Conservation (phyloP, 371 early-diverging fungal genomes). For the Phascolomyces articulosus region DNA sequence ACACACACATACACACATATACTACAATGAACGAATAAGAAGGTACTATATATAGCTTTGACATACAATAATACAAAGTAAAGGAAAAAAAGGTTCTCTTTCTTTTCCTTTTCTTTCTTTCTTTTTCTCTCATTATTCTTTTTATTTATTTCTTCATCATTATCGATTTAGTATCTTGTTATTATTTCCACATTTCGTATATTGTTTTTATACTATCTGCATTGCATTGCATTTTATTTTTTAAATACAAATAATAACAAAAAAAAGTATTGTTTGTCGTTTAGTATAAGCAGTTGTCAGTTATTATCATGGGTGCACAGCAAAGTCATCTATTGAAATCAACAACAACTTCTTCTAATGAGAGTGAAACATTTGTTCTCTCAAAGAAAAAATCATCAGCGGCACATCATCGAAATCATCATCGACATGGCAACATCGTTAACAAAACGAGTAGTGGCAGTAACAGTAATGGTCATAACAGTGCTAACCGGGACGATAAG, state of each 20-base stretch:
- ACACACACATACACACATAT: too few species aligned
- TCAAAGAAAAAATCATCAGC: background rate
- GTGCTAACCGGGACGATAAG: background rate
- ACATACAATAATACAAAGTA: background rate
- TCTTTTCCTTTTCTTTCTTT: background rate
- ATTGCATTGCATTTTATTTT: background rate
- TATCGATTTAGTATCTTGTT: too few species aligned
- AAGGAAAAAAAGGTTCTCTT: background rate
- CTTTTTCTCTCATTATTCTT: background rate
- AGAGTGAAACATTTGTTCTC: background rate
- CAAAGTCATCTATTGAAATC: constrained; percentile 11
- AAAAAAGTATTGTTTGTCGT: background rate
- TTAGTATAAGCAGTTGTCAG: background rate
- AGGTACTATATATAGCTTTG: constrained; percentile 1
- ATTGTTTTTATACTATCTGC: background rate
- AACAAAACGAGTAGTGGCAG: background rate
- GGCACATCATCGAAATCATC: background rate
- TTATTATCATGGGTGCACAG: constrained; percentile 11
- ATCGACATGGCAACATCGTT: background rate
- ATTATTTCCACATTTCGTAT: too few species aligned
- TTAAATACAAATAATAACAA: background rate
- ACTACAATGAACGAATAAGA: too few species aligned
- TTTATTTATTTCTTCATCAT: background rate
- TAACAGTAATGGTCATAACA: background rate
- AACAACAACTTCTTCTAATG: background rate